Evolutionary conservation across 139 green algal species (phyloP), one percentile per base, ranked within the genome.

Genomic region (Coelastrella sp.): DNA sequence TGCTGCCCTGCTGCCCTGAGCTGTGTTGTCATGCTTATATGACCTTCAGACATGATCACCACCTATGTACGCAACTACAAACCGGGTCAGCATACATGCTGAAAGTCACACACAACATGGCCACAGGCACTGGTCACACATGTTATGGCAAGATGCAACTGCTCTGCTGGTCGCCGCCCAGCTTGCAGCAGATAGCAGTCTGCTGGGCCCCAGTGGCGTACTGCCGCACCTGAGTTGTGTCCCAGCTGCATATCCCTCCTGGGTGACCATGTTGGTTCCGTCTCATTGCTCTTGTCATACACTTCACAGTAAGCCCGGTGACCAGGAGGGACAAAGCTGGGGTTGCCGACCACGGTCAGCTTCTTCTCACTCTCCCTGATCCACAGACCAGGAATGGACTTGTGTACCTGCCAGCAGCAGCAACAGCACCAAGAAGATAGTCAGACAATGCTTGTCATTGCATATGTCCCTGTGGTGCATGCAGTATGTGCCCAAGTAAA

Each of bases 281-380:
- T 78, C 14, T 56, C 14, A 14, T 35, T 27, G 12, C 61, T 78
- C 63, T 87, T 87, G 63, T 87, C 63, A 65, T 76, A 87, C 11
- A 17, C 8, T 14, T 78, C 82, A 7, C 4, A 27, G 58, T 87
- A 87, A 14, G 15, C 35, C 6, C 60, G n/a, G 60, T 78, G 25
- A 20, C 82, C 82, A 61, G 61, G 61, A 7, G 82, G 82, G 27
- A 78, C n/a, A 63, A 87, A 87, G 61, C 63, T 17, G 7, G 82
- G 82, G 14, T 78, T 87, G 58, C 24, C 63, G 19, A 35, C 78
- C 14, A 87, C 61, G 15, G 27, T 78, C 25, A 87, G 12, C 8
- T 11, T 15, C 17, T 11, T 87, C 12, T 87, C 82, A 22, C 7
- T 87, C 63, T 87, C 82, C 61, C 72, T 24, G 14, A 87, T 66